Conservation (phyloP, 805 yeast genomes). For the Starmerella asiatica region DNA sequence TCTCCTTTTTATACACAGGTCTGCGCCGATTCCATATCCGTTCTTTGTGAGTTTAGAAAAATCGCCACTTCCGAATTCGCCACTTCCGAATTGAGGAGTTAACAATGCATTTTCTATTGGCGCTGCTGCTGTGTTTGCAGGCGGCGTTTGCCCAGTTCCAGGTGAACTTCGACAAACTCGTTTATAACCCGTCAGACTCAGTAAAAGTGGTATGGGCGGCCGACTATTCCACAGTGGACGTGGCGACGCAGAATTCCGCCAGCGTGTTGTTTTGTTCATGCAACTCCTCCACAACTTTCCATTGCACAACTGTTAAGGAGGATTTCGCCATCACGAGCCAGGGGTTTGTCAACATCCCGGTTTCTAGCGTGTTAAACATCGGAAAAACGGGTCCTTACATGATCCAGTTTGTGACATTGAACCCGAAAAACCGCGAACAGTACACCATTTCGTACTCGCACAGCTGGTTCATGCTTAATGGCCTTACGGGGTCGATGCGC, state of each 20-base stretch:
- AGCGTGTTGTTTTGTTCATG: slow-evolving; percentile 60
- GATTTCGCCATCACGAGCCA: slow-evolving; percentile 23
- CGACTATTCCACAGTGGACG: slow-evolving; percentile 36
- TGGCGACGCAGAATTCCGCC: slow-evolving; percentile 34
- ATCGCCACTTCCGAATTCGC: no score
- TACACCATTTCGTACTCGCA: slow-evolving; percentile 16
- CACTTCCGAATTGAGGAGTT: no score
- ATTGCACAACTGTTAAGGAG: slow-evolving; percentile 24
- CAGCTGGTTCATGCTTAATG: slow-evolving; percentile 39
- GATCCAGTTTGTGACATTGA: slow-evolving; percentile 48
- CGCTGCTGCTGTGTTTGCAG: slow-evolving; percentile 9
- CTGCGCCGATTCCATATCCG: no score
- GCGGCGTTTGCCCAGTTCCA: slow-evolving; percentile 18
- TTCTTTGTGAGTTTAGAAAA: no score
- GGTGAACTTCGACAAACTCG: slow-evolving; percentile 10
- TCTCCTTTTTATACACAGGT: no score
- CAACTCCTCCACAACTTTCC: slow-evolving; percentile 33
- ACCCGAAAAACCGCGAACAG: slow-evolving; percentile 48
- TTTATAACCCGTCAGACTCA: slow-evolving; percentile 18
- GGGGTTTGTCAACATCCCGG: background rate
- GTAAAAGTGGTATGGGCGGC: slow-evolving; percentile 44
- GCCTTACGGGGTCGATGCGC: slow-evolving; percentile 51
- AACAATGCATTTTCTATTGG: no score
- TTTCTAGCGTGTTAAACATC: slow-evolving; percentile 27
- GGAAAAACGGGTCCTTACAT: slow-evolving; percentile 58